phyloP scores from a whole-genome alignment of 2,329 filamentous ascomycete species.

The Neofusicoccum sp. region DNA sequence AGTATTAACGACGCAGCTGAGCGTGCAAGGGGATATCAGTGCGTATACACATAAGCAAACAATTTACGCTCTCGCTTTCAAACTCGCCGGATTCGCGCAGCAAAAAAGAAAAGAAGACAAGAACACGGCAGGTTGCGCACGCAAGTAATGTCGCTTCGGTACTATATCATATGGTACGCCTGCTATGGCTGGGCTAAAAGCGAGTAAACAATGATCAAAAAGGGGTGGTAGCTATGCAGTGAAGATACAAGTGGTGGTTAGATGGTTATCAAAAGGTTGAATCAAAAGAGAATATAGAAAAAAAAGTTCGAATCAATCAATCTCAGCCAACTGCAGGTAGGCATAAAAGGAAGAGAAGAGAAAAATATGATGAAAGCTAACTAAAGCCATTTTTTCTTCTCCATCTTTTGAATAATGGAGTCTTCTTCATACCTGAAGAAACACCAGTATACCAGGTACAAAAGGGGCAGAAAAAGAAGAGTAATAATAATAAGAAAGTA shows the following conservation, averaged over 20 bases:
- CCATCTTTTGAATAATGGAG: not conserved
- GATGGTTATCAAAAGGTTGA: not conserved
- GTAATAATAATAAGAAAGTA: not conserved
- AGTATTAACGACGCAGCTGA: too few relatives aligned
- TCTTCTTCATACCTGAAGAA: not conserved
- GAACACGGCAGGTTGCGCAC: not conserved
- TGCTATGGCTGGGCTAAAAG: not conserved
- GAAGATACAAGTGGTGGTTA: not conserved
- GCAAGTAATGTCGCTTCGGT: not conserved
- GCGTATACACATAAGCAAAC: too few relatives aligned
- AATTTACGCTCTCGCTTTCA: too few relatives aligned
- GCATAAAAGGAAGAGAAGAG: not conserved
- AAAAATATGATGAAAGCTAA: not conserved
- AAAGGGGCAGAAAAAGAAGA: not conserved
- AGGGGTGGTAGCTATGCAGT: not conserved
- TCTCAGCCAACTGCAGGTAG: not conserved
- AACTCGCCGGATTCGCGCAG: not conserved
- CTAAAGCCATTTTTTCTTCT: not conserved
- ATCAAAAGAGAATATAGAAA: not conserved
- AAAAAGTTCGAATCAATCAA: not conserved
- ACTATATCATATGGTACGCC: not conserved
- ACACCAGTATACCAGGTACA: not conserved
- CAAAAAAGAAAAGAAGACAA: not conserved
- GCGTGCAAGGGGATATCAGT: too few relatives aligned
- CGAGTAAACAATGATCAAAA: not conserved